Conservation (phyloP, 139 green algal species). For the Ettlia oleoabundans region DNA sequence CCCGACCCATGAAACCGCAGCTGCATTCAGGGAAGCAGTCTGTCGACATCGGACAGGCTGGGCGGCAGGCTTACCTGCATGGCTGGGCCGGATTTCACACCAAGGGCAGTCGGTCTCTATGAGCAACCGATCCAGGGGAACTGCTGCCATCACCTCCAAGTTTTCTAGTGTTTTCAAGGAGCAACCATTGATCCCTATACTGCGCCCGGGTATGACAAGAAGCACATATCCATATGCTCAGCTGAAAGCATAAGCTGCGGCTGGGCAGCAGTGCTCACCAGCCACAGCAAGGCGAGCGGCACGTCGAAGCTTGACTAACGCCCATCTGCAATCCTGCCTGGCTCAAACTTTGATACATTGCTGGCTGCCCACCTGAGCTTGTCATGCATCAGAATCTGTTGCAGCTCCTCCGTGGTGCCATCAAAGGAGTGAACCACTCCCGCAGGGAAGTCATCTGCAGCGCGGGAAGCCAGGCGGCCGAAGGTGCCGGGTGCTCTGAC, state of each 20-base stretch:
- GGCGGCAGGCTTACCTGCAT: no score
- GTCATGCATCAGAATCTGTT: constrained; percentile 61
- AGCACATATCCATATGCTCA: no score
- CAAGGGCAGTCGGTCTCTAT: constrained; percentile 92
- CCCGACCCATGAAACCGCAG: no score
- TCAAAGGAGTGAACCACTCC: constrained; percentile 92
- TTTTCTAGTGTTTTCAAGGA: constrained; percentile 89
- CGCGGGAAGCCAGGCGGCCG: no score
- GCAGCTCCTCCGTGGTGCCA: constrained; percentile 69
- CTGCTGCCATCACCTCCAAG: constrained; percentile 61
- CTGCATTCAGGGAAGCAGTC: no score
- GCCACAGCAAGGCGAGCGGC: no score
- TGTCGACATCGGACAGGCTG: no score
- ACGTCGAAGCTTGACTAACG: no score
- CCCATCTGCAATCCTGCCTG: background rate
- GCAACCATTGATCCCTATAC: constrained; percentile 89
- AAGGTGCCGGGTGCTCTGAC: no score
- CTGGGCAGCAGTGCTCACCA: no score
- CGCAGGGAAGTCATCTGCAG: constrained; percentile 25
- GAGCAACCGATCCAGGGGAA: constrained; percentile 82
- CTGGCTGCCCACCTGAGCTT: constrained; percentile 15
- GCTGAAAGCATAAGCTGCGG: no score
- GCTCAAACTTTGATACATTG: background rate
- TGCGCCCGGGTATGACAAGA: background rate
- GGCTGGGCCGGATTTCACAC: constrained; percentile 74